Evolutionary conservation across 2,329 filamentous ascomycete genomes (phyloP).

Genomic region (Zopfia rhizophila): DNA sequence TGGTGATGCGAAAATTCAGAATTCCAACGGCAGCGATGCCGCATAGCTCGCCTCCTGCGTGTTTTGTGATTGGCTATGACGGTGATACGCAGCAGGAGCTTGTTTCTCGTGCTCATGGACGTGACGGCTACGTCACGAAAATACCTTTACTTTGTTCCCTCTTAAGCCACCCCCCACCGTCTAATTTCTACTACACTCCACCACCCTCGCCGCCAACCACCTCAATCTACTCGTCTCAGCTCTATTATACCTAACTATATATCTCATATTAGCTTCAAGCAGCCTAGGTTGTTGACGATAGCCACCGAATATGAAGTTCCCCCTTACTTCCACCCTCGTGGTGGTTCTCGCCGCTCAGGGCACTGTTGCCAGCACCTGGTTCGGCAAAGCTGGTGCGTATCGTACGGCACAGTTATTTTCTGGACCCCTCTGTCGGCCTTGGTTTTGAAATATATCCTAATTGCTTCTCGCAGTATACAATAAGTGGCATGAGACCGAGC

Average conservation of each 20-base stretch:
- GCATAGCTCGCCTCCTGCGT: not conserved
- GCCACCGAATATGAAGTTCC: conserved; percentile 78
- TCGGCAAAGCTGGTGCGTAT: conserved; percentile 81
- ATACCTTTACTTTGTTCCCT: conserved; percentile 34
- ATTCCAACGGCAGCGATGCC: conserved; percentile 32
- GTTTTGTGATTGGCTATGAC: conserved; percentile 28
- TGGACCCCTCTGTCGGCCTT: not conserved
- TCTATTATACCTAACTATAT: conserved; percentile 6
- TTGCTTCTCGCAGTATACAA: conserved; percentile 78
- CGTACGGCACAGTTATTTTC: conserved; percentile 34
- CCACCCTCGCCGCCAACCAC: conserved; percentile 15
- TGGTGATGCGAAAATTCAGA: conserved; percentile 37
- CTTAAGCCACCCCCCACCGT: conserved; percentile 31
- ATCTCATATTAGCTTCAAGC: conserved; percentile 9
- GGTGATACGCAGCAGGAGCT: conserved; percentile 23
- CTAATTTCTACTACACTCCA: conserved; percentile 9
- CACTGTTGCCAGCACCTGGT: conserved; percentile 82
- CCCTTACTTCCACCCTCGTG: conserved; percentile 73
- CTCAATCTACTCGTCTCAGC: conserved; percentile 3
- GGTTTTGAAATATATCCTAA: conserved; percentile 20
- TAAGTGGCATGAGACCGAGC: conserved; percentile 98
- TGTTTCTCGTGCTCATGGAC: conserved; percentile 32
- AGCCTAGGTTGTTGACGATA: conserved; percentile 20
- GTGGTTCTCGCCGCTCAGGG: conserved; percentile 77
- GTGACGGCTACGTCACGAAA: conserved; percentile 45